Evolutionary conservation across 179 eudicot species (phyloP), one percentile per base, ranked within the genome.

Genomic region (Camellia oleifera): DNA sequence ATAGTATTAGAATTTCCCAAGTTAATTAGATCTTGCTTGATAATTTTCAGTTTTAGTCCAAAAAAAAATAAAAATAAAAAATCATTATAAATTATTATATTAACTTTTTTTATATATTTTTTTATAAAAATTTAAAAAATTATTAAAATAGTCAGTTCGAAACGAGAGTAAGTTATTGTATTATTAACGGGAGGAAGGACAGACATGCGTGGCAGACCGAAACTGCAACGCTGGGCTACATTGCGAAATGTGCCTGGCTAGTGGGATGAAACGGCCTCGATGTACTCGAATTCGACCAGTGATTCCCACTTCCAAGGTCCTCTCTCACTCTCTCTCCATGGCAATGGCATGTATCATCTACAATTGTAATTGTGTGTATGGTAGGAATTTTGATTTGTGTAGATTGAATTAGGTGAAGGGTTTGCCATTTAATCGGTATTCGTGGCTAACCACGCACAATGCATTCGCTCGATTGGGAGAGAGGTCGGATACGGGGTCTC

Each of bases 401-500:
- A 32, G 40, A 8, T 57, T 76, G 7, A 42, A 46, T 32, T 26
- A 94, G 97, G 94, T 87, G 77, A 91, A 81, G 78, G 97, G 97
- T 73, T 75, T 96, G 85, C 97, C 98, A 79, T 96, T 86, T 46
- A 92, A 96, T 83, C 85, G 87, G 53, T 96, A 96, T 83, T 84
- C 99, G n/a, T 94, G 99, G 99, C 82, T 94, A 69, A 94, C 94
- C 75, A 92, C 92, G 58, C 99, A 94, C 85, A 96, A 96, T 80
- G 74, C 99, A 66, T 94, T 92, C 74, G 95, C 99, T 52, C 85
- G 84, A 78, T 56, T 92, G 74, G 97, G 98, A 15, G 87, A 80
- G 83, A 91, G 62, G 64, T 96, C 99, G 23, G 89, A 79, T 0
- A 96, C 96, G 26, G 94, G 98, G 17, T 79, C 92, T 6, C 78